Conservation (phyloP, 306 rosid species). For the Hippophae rhamnoides region DNA sequence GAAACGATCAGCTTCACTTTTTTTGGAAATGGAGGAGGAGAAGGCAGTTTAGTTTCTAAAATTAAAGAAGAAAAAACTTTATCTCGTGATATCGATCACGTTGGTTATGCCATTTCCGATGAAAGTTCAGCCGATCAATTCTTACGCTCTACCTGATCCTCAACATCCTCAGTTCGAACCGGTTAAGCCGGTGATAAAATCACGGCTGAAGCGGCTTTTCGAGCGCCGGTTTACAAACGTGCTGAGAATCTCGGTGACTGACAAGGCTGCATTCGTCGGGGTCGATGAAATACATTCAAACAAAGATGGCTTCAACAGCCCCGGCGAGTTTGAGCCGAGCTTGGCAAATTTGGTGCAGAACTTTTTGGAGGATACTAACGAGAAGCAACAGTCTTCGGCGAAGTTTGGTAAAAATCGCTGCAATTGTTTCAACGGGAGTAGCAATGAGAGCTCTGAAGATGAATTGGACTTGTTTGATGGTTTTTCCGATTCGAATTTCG, state of each 20-base stretch:
- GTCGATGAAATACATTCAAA: slow-evolving; percentile 26
- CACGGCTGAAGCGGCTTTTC: slow-evolving; percentile 62
- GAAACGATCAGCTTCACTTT: slow-evolving; percentile 8
- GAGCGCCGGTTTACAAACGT: slow-evolving; percentile 71
- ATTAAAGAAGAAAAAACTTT: slow-evolving; percentile 1
- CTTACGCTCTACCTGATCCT: slow-evolving; percentile 18
- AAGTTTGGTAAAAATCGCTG: slow-evolving; percentile 52
- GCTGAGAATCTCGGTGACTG: slow-evolving; percentile 32
- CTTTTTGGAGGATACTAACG: slow-evolving; percentile 70
- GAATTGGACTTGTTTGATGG: slow-evolving; percentile 33
- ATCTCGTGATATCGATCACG: slow-evolving; percentile 6
- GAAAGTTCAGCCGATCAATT: slow-evolving; percentile 82
- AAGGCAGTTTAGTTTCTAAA: slow-evolving; percentile 9
- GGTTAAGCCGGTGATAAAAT: slow-evolving; percentile 59
- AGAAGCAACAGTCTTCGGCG: slow-evolving; percentile 31
- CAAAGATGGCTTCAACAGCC: slow-evolving; percentile 28
- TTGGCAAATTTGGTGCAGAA: slow-evolving; percentile 74
- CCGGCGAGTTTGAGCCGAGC: slow-evolving; percentile 56
- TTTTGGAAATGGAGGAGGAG: slow-evolving; percentile 23
- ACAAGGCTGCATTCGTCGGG: slow-evolving; percentile 23
- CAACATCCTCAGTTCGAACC: slow-evolving; percentile 33
- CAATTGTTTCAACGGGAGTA: slow-evolving; percentile 59
- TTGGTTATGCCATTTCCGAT: slow-evolving; percentile 45
- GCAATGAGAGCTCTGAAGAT: slow-evolving; percentile 47
- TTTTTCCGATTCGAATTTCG: slow-evolving; percentile 30